Conservation (phyloP, 2,329 filamentous ascomycete species). For the Ceratocystis papillata region DNA sequence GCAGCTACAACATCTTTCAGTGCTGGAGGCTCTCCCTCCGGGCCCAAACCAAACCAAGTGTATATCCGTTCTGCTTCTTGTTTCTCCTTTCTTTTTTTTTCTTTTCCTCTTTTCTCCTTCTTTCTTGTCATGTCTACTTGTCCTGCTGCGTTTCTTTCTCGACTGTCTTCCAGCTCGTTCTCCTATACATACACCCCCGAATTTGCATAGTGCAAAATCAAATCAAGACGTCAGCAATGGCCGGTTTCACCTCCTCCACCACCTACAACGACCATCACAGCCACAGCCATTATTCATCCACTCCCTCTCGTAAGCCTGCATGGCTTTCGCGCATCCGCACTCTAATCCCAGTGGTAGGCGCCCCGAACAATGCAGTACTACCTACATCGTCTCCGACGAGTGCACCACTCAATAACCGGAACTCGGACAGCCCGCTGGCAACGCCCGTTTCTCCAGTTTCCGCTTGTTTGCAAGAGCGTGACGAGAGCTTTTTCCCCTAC, state of each 20-base stretch:
- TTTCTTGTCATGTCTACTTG: no score
- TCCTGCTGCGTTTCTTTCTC: no score
- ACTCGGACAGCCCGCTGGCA: background rate
- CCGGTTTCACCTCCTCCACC: background rate
- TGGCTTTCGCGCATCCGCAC: slow-evolving; percentile 24
- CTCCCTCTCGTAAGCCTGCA: slow-evolving; percentile 7
- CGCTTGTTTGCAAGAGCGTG: background rate
- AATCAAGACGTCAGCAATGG: background rate
- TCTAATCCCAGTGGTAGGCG: slow-evolving; percentile 12
- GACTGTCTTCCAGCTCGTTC: background rate
- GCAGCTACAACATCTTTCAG: no score
- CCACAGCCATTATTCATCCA: background rate
- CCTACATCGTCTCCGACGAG: background rate
- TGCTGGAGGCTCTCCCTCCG: no score
- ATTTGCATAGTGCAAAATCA: background rate
- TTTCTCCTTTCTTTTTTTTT: no score
- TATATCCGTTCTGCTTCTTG: no score
- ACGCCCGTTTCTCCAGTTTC: background rate
- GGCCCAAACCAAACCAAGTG: no score
- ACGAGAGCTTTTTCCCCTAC: background rate
- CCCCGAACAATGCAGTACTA: background rate
- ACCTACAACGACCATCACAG: background rate
- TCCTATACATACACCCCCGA: background rate
- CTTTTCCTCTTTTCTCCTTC: no score
- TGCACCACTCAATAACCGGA: background rate